Evolutionary conservation across 2,329 filamentous ascomycete species (phyloP).

Genomic region (Beauveria pseudobassiana): DNA sequence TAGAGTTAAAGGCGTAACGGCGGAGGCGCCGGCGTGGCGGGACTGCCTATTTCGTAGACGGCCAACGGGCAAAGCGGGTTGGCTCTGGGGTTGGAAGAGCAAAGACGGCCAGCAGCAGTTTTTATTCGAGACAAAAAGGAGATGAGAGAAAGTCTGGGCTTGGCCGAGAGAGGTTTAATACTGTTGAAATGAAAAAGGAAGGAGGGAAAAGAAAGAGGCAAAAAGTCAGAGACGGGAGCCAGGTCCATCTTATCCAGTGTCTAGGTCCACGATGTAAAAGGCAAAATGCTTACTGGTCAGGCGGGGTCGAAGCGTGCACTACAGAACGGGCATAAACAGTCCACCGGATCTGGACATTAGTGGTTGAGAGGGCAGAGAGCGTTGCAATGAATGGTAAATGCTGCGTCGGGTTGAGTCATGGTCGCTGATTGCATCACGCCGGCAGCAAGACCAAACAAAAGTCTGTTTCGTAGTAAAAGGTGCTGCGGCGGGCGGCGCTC

Average conservation of each 20-base stretch:
- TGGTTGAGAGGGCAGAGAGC: no score
- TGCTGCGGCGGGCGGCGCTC: neutral
- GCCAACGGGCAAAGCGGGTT: neutral
- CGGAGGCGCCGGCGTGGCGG: neutral
- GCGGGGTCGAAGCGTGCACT: neutral
- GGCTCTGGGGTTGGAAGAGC: neutral
- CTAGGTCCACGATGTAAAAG: slow-evolving; percentile 10
- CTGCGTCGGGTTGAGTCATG: slow-evolving; percentile 1
- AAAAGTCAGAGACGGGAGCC: neutral
- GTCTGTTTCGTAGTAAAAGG: neutral
- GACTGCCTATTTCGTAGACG: slow-evolving; percentile 5
- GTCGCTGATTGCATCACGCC: neutral
- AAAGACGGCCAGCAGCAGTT: no score
- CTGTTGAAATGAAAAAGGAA: neutral
- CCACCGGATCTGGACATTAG: no score
- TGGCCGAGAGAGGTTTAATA: neutral
- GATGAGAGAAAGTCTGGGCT: neutral
- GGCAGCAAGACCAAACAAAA: neutral
- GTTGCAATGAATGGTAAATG: neutral
- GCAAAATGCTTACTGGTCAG: slow-evolving; percentile 10
- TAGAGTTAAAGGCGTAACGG: neutral
- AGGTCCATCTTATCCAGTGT: slow-evolving; percentile 10
- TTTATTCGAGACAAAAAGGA: neutral
- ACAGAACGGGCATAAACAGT: no score
- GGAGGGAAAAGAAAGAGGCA: neutral